Evolutionary conservation across 1,284 basidiomycete species (phyloP).

Genomic region (Irpex lacteus): DNA sequence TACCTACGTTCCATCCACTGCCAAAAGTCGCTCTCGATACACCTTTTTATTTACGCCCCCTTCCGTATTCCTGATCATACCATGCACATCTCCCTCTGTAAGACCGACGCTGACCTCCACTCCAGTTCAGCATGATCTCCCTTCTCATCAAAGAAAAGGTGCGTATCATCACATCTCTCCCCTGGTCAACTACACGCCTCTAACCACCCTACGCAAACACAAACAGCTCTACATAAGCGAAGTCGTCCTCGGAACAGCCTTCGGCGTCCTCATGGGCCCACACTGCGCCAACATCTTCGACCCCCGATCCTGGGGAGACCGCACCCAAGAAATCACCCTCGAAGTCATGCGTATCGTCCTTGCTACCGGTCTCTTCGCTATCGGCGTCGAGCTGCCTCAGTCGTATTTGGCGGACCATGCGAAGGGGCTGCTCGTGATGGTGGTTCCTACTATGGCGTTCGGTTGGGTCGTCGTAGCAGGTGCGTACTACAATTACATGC

Average conservation of each 20-base stretch:
- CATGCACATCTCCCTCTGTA: neutral
- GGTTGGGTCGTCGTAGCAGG: constrained; percentile 71
- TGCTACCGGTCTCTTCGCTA: constrained; percentile 68
- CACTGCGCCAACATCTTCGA: constrained; percentile 76
- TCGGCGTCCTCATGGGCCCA: constrained; percentile 75
- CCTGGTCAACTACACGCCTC: neutral
- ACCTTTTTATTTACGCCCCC: too few relatives aligned
- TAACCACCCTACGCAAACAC: neutral
- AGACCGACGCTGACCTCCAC: neutral
- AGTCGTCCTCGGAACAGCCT: constrained; percentile 85
- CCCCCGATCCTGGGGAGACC: constrained; percentile 70
- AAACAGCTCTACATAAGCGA: constrained; percentile 83
- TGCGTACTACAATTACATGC: too few relatives aligned
- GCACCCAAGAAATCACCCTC: constrained; percentile 63
- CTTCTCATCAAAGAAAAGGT: constrained; percentile 82
- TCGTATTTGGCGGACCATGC: constrained; percentile 64
- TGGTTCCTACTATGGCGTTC: constrained; percentile 77
- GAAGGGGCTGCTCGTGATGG: constrained; percentile 59
- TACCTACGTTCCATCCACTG: neutral
- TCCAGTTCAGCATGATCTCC: constrained; percentile 77
- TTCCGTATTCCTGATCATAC: too few relatives aligned
- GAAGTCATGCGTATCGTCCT: constrained; percentile 77
- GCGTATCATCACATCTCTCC: constrained; percentile 4
- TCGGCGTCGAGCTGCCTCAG: constrained; percentile 70
- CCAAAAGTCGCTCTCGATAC: neutral